Percentiles rank a stretch among this genome's conserved stretches.
These are phyloP conservation scores for Lasiodiplodia sp. DNA, from an alignment of 2,329 filamentous ascomycete genomes.

Conservation along the genomic window DNA sequence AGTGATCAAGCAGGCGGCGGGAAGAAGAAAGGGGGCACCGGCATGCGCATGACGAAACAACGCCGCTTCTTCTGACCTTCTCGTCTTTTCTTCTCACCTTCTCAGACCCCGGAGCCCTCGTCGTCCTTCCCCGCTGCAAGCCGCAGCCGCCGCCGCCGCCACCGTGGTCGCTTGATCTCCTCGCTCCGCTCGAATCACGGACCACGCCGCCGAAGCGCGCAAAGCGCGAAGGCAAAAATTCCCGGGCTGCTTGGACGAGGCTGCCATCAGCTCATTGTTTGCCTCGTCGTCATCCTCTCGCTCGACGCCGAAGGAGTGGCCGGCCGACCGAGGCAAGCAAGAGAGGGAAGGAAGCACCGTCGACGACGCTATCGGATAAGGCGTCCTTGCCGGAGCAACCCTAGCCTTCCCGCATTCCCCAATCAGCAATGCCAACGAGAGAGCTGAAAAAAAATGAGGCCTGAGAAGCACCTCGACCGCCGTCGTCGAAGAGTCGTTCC, in stretches of 20 bases:
- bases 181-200: too few species aligned
- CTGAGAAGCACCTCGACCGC: too few species aligned
- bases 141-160: constrained; percentile 11
- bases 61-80: neutral
- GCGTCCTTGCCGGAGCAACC: constrained; percentile 1
- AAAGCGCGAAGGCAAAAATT: constrained; percentile 11
- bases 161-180: constrained; percentile 8
- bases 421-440: neutral
- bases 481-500: neutral
- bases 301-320: constrained; percentile 13
- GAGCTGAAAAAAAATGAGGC: neutral
- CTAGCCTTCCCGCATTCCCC: neutral
- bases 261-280: neutral
- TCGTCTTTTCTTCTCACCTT: neutral
- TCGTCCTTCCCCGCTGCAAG: constrained; percentile 12
- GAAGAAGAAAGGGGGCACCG: neutral
- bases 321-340: constrained; percentile 11
- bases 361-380: constrained; percentile 8
- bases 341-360: neutral
- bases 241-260: neutral
- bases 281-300: neutral
- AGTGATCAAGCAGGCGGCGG: neutral
- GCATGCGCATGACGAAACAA: constrained; percentile 8
- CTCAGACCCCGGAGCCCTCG: neutral
- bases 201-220: constrained; percentile 9